phyloP scores from a whole-genome alignment of 2,329 filamentous ascomycete species.

The Nectriaceae sp. region DNA sequence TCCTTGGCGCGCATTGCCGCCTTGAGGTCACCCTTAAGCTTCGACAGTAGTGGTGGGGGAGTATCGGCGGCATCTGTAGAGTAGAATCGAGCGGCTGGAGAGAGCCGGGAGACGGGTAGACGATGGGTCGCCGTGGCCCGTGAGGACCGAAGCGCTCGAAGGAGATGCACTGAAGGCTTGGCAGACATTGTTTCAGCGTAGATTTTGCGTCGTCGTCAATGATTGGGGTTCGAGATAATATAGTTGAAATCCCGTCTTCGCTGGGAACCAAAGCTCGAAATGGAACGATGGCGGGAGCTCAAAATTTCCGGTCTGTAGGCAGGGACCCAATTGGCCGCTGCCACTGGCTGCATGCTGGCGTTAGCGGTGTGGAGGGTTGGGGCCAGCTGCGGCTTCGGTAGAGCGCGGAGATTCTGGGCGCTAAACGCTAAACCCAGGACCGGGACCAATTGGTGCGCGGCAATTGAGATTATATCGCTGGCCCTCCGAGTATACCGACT shows the following conservation, averaged over 20 bases:
- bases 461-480: too few species aligned
- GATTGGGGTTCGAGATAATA: constrained; percentile 6
- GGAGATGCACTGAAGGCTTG: constrained; percentile 24
- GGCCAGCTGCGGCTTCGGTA: not conserved
- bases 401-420: not conserved
- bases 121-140: constrained; percentile 14
- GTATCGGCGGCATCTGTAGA: constrained; percentile 37
- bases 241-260: not conserved
- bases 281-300: constrained; percentile 6
- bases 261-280: constrained; percentile 11
- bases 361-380: not conserved
- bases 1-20: constrained; percentile 67
- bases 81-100: constrained; percentile 29
- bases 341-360: not conserved
- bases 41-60: constrained; percentile 50
- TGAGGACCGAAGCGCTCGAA: constrained; percentile 26
- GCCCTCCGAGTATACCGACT: too few species aligned
- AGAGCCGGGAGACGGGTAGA: constrained; percentile 14
- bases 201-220: not conserved
- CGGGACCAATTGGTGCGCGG: not conserved
- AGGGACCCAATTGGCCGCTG: constrained; percentile 18
- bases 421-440: not conserved
- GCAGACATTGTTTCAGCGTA: constrained; percentile 20
- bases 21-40: constrained; percentile 64
- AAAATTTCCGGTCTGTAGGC: constrained; percentile 21